Base-by-base conservation (phyloP, 2,329 filamentous ascomycete genomes). In the Cladophialophora bantiana region DNA sequence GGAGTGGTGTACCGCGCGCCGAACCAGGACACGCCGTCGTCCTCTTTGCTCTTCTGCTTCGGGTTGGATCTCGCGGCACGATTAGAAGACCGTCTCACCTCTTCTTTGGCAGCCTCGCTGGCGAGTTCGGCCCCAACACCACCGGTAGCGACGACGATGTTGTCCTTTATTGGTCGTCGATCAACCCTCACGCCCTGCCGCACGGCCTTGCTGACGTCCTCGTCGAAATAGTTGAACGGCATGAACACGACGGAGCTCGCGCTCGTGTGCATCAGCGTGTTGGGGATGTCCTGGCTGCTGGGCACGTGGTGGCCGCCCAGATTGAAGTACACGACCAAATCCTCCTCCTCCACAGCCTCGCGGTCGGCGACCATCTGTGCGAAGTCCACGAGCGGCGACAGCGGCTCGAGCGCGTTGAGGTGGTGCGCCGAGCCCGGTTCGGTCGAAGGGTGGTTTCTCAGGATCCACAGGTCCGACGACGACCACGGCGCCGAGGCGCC, bases 291-390 rank as follows among this genome's bases (percentile, higher is more conserved):
- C 68, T 78, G 77, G 40, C 77, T 76, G 32, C 77, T 76, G 1
- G 82, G 83, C 26, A 83, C 77, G 69, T 85, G 83, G 71, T 85
- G 83, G 74, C 83, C 83, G 53, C 83, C 83, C 7, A 85, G 74
- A 70, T 85, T 85, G 70, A 85, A 81, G 77, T 82, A 85, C 3
- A 84, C 67, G 1, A 84, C 82, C 4, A 80, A 61, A 64, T 80
- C 78, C 32, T 64, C 58, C 3, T 54, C 62, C 6, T 66, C 59
- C 42, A 71, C 59, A 2, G 13, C 6, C 48, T 68, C 69, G 45
- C 54, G 13, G n/a, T 45, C 65, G 54, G 66, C 57, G 38, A 65
- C 62, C 67, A 68, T 69, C 35, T 50, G 56, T 9, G 57, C 60
- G n/a, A 68, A 70, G 34, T 68, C 68, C 38, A 68, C 63, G 40